A percentile compares a stretch with the other conserved stretches of the same genome.
Conservation (phyloP, 176 grass and related monocot genomes). For the Chrysopogon serrulatus region DNA sequence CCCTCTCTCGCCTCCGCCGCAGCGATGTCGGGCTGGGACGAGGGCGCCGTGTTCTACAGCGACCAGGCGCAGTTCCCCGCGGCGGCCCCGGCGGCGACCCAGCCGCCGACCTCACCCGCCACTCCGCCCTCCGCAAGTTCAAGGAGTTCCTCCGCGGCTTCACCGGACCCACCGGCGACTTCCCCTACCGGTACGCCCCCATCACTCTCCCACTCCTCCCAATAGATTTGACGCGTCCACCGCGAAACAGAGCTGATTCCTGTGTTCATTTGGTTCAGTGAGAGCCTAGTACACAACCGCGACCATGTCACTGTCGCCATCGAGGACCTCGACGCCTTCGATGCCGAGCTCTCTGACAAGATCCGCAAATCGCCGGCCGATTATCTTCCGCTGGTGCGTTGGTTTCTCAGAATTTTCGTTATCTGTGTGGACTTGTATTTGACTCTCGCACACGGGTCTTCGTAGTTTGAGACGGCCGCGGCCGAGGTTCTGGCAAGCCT, state of each 20-base stretch:
- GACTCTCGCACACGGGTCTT: not conserved
- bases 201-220: no score
- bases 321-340: conserved; percentile 92
- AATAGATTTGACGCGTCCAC: conserved; percentile 5
- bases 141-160: conserved; percentile 97
- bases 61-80: conserved; percentile 91
- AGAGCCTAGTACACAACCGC: conserved; percentile 86
- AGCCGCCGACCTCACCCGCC: conserved; percentile 65
- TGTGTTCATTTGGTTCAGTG: conserved; percentile 30
- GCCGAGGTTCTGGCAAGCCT: conserved; percentile 74
- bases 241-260: not conserved
- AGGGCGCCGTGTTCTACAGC: conserved; percentile 98
- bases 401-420: not conserved
- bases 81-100: conserved; percentile 62
- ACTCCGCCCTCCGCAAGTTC: conserved; percentile 95
- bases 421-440: not conserved
- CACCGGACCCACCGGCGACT: conserved; percentile 71
- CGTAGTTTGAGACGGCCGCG: conserved; percentile 75
- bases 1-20: not conserved
- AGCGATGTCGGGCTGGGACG: conserved; percentile 94
- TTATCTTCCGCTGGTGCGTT: conserved; percentile 69
- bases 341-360: conserved; percentile 83
- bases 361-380: conserved; percentile 89
- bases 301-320: conserved; percentile 87
- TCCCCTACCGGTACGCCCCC: conserved; percentile 72